A percentile compares a stretch with the other conserved stretches of the same genome.
phyloP scores from a whole-genome alignment of 1,284 basidiomycete genomes.

The Cystobasidiaceae sp. region DNA sequence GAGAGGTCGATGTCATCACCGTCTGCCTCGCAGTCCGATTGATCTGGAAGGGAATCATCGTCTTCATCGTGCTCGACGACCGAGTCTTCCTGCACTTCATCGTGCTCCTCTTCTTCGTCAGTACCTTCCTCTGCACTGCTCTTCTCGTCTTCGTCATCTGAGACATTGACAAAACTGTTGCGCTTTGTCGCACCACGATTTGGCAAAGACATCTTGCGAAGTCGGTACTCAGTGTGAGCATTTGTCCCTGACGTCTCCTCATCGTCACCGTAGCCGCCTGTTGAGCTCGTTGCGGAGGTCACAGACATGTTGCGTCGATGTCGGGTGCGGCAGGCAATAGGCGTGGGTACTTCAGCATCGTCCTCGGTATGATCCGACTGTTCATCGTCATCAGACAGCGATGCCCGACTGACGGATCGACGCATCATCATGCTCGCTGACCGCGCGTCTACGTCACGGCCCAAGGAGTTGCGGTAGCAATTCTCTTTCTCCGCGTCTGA shows the following conservation, averaged over 20 bases:
- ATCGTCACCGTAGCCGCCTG: conserved; percentile 50
- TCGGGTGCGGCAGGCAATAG: conserved; percentile 23
- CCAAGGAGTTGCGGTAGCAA: not conserved
- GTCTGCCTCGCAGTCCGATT: conserved; percentile 39
- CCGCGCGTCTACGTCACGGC: no score
- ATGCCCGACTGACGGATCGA: no score
- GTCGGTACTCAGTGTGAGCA: conserved; percentile 19
- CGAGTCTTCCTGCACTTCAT: conserved; percentile 41
- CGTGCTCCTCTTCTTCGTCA: conserved; percentile 52
- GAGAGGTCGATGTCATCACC: conserved; percentile 59
- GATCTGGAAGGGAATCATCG: conserved; percentile 21
- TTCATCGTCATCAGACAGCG: conserved; percentile 36
- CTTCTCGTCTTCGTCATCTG: conserved; percentile 28
- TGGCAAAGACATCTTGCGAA: conserved; percentile 16
- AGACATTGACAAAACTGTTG: conserved; percentile 34
- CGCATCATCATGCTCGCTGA: no score
- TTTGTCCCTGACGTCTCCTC: conserved; percentile 46
- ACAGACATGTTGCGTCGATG: conserved; percentile 35
- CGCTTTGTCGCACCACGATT: conserved; percentile 33
- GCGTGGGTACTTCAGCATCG: conserved; percentile 27
- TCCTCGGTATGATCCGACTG: conserved; percentile 39
- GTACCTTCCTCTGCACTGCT: conserved; percentile 48
- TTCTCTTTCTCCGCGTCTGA: conserved; percentile 16
- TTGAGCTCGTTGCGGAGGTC: conserved; percentile 8
- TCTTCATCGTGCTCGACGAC: conserved; percentile 39